Conservation (phyloP, 768 basidiomycete species). For the Pulveroboletus ravenelii region DNA sequence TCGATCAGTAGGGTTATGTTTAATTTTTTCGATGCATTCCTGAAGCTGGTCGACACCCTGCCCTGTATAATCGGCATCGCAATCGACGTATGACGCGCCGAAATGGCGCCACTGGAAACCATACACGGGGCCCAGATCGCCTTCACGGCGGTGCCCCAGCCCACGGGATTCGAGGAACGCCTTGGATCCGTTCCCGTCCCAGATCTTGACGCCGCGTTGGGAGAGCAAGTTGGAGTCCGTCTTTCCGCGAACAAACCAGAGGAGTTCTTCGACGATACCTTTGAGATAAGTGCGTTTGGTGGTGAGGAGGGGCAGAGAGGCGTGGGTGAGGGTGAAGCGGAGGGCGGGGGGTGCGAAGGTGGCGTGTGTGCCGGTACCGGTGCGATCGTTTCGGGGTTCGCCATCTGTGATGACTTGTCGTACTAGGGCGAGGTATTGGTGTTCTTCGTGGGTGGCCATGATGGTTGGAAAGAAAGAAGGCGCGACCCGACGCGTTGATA, state of each 20-base stretch:
- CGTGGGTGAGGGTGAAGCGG: slow-evolving; percentile 79
- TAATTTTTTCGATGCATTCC: slow-evolving; percentile 90
- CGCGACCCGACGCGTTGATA: slow-evolving; percentile 7
- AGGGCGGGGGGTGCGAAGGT: slow-evolving; percentile 88
- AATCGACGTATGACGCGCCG: slow-evolving; percentile 76
- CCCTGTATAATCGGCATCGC: slow-evolving; percentile 71
- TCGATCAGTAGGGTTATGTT: slow-evolving; percentile 86
- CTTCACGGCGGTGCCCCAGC: slow-evolving; percentile 76
- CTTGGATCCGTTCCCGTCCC: slow-evolving; percentile 94
- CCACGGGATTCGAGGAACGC: slow-evolving; percentile 84
- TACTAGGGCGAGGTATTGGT: slow-evolving; percentile 86
- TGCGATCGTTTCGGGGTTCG: slow-evolving; percentile 81
- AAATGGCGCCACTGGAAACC: slow-evolving; percentile 98
- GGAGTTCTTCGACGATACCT: slow-evolving; percentile 87
- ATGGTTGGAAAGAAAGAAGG: slow-evolving; percentile 3
- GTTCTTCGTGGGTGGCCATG: slow-evolving; percentile 63
- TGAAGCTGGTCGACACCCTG: slow-evolving; percentile 89
- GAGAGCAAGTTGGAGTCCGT: slow-evolving; percentile 78
- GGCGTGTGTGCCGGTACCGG: slow-evolving; percentile 90
- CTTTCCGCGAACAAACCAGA: slow-evolving; percentile 87
- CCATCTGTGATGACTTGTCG: slow-evolving; percentile 69
- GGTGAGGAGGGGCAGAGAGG: slow-evolving; percentile 82
- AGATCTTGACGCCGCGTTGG: slow-evolving; percentile 86
- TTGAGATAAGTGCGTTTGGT: slow-evolving; percentile 93
- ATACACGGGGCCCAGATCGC: slow-evolving; percentile 95